phyloP scores from a whole-genome alignment of 2,329 filamentous ascomycete species.

The Lomentospora prolificans region DNA sequence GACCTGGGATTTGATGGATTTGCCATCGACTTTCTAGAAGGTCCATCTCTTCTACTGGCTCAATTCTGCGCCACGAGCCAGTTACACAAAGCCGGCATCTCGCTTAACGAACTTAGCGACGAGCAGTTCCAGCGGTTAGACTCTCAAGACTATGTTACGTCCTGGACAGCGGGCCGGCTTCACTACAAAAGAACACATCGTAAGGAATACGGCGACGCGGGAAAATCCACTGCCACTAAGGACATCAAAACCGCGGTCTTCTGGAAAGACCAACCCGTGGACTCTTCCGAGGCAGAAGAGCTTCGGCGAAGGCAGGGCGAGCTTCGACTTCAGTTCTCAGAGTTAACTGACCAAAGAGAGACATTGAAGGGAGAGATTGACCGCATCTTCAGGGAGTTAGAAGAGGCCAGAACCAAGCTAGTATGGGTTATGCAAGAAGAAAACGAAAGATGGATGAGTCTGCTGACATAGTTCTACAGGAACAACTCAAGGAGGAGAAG shows the following conservation, averaged over 20 bases:
- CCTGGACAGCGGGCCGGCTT: constrained; percentile 60
- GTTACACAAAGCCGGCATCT: constrained; percentile 60
- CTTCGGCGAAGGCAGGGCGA: constrained; percentile 44
- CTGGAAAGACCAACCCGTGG: constrained; percentile 73
- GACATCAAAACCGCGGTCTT: constrained; percentile 49
- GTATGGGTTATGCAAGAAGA: no score
- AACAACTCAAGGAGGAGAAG: constrained; percentile 51
- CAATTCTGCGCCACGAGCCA: constrained; percentile 73
- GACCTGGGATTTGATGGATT: constrained; percentile 66
- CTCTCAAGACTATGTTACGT: constrained; percentile 45
- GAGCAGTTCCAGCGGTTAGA: constrained; percentile 59
- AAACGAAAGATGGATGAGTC: no score
- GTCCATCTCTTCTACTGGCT: constrained; percentile 72
- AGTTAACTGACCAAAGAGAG: constrained; percentile 23
- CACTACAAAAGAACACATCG: constrained; percentile 59
- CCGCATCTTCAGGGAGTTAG: constrained; percentile 32
- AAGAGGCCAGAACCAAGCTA: constrained; percentile 16
- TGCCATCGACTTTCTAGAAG: constrained; percentile 67
- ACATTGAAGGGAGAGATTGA: constrained; percentile 27
- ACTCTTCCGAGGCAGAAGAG: constrained; percentile 52
- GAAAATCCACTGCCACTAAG: constrained; percentile 58
- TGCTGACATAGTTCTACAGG: no score
- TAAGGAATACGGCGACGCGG: constrained; percentile 68
- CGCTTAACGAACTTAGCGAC: constrained; percentile 51
- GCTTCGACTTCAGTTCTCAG: constrained; percentile 22